Evolutionary conservation across 2,329 filamentous ascomycete genomes (phyloP).

Genomic region (Verticillium alfalfae): DNA sequence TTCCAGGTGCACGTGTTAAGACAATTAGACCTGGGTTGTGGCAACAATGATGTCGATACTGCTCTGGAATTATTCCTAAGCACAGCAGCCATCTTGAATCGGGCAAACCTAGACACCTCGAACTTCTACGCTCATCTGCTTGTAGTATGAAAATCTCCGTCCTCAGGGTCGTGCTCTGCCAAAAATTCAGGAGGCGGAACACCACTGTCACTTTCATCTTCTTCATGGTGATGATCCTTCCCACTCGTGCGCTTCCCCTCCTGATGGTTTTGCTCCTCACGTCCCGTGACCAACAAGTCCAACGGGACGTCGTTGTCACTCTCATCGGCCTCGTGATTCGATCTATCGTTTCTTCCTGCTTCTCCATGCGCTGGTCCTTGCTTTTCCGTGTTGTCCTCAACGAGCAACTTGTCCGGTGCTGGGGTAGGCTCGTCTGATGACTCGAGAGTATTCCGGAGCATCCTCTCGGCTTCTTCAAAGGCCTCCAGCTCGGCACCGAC

Average conservation of each 20-base stretch:
- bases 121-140: not conserved
- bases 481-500: constrained; percentile 70
- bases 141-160: not conserved
- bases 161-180: constrained; percentile 29
- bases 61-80: no score
- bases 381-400: not conserved
- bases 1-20: not conserved
- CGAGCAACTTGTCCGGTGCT: not conserved
- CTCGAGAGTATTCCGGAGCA: constrained; percentile 32
- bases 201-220: constrained; percentile 38
- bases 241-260: constrained; percentile 7
- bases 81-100: not conserved
- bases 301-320: constrained; percentile 36
- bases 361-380: not conserved
- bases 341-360: not conserved
- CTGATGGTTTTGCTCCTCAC: constrained; percentile 20
- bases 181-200: constrained; percentile 45
- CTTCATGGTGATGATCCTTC: not conserved
- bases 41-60: no score
- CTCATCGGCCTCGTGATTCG: constrained; percentile 7
- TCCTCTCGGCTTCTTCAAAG: constrained; percentile 52
- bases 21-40: no score
- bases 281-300: constrained; percentile 29
- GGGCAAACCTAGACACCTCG: not conserved
- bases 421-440: not conserved